Evolutionary conservation across 768 basidiomycete genomes (phyloP), one percentile per base, ranked within the genome.

Genomic region (Holtermannia corniformis): DNA sequence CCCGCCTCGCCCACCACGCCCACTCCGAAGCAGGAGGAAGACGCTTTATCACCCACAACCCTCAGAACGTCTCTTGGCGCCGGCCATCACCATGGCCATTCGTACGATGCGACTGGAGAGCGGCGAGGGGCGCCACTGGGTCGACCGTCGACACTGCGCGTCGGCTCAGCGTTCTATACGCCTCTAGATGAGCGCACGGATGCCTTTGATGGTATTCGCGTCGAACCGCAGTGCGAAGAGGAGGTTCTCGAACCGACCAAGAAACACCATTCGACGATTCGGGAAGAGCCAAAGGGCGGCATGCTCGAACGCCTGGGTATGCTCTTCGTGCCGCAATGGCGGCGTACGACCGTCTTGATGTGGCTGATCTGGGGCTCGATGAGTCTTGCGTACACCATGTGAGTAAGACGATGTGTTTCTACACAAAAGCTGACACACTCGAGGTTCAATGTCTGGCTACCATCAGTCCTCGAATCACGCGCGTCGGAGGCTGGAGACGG

Each of bases 401-500:
- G 21, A 26, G 50, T 26, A 19, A 19, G n/a, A 1, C 16, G 23
- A 7, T 25, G 5, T 21, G n/a, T 20, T 16, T 43, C 28, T 53
- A 23, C 26, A 3, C 12, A 25, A 22, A 16, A 27, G 40, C 1
- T 53, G 66, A 63, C 56, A 14, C 64, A 63, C 22, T 63, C 62
- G 14, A 72, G 67, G 70, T 72, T 70, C 59, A 72, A 70, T 26
- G 68, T 70, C 5, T 72, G 70, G 70, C 53, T 72, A 16, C 70
- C 70, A 1, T 57, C 66, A 13, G 68, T 72, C 2, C 45, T 72
- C 49, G 70, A 72, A 51, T 54, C 57, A 46, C 52, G 67, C 19
- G 68, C 70, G 2, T 50, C 58, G 22, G 64, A 60, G 4, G 57
- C 57, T 40, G 63, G 63, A 22, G 60, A 63, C 43, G 59, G 65